These are phyloP conservation scores for Hypoxylon trugodes DNA, from an alignment of 495 filamentous ascomycete genomes.

Conservation along the genomic window DNA sequence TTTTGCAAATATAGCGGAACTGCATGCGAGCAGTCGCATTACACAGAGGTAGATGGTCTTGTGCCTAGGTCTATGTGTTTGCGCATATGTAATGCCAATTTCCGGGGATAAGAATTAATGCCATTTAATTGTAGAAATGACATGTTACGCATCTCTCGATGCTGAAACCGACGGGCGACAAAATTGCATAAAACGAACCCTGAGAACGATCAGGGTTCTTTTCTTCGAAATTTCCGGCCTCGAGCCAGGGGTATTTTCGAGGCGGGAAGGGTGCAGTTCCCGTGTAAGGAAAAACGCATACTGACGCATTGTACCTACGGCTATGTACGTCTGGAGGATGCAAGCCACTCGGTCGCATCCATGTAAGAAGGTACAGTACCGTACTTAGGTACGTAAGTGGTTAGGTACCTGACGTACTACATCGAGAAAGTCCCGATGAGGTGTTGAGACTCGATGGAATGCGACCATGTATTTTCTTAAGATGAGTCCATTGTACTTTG, in stretches of 20 bases:
- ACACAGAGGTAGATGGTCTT: conserved; percentile 17
- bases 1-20: conserved; percentile 11
- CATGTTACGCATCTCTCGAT: conserved; percentile 25
- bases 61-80: conserved; percentile 8
- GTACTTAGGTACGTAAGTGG: conserved; percentile 1
- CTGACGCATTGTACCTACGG: conserved; percentile 24
- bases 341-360: conserved; percentile 35
- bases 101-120: conserved; percentile 15
- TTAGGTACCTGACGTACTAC: not conserved
- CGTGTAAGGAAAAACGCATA: conserved; percentile 20
- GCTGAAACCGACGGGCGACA: not conserved
- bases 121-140: conserved; percentile 24
- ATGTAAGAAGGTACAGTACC: not conserved
- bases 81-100: conserved; percentile 9
- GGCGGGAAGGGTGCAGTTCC: conserved; percentile 37
- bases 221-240: conserved; percentile 27
- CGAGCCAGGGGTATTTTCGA: conserved; percentile 33
- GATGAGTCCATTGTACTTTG: conserved; percentile 18
- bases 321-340: conserved; percentile 6
- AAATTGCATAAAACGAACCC: conserved; percentile 15
- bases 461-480: conserved; percentile 23
- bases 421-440: conserved; percentile 3
- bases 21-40: conserved; percentile 26
- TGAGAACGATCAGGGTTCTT: conserved; percentile 22
- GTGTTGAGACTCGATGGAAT: conserved; percentile 32